phyloP scores from a whole-genome alignment of 345 rosid genomes.

The Carallia pectinifolia region DNA sequence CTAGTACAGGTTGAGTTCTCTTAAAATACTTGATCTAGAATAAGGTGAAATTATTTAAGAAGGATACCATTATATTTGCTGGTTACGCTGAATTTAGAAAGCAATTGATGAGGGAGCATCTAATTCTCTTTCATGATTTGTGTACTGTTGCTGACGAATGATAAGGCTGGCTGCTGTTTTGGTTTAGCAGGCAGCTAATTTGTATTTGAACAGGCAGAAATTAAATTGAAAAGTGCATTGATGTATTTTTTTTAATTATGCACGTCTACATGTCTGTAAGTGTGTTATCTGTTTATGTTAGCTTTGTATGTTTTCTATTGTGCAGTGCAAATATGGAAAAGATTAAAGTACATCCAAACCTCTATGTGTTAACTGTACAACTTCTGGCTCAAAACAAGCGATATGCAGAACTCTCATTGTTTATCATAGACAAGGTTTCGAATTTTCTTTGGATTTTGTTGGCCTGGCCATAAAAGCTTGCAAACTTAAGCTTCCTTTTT shows the following conservation, averaged over 20 bases:
- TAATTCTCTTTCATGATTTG: no score
- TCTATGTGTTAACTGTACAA: constrained; percentile 70
- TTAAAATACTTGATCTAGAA: no score
- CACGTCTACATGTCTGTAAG: background rate
- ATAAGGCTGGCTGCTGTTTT: no score
- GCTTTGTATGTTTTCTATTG: constrained; percentile 15
- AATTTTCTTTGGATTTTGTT: constrained; percentile 7
- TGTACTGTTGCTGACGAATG: no score
- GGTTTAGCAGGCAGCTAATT: no score
- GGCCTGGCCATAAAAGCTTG: background rate
- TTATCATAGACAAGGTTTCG: constrained; percentile 74
- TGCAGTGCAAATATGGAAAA: constrained; percentile 74
- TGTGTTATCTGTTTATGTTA: background rate
- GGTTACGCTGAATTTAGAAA: no score
- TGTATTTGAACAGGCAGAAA: no score
- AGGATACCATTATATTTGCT: no score
- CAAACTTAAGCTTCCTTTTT: constrained; percentile 2
- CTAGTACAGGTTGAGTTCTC: no score
- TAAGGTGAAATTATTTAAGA: no score
- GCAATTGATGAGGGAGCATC: no score
- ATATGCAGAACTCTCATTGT: constrained; percentile 71
- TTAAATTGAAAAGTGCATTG: background rate
- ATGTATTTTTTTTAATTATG: background rate
- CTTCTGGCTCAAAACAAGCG: constrained; percentile 65
- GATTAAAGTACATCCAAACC: constrained; percentile 69